Conservation (phyloP, 169 alveolate genomes). For the Plasmodium relictum region DNA sequence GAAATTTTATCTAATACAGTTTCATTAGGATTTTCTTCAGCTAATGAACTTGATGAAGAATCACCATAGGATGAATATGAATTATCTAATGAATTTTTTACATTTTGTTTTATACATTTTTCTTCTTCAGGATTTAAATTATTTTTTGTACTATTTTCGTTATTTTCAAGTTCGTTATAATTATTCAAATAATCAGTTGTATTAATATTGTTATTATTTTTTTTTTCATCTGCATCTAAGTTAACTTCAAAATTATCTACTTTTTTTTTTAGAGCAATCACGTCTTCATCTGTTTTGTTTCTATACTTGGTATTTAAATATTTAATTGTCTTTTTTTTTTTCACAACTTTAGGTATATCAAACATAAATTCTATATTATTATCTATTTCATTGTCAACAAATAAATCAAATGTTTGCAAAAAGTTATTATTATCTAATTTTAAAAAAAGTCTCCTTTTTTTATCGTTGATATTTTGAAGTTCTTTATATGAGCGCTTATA, state of each 20-base stretch:
- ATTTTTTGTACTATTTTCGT: background rate
- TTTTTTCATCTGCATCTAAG: background rate
- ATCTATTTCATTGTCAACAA: conserved; percentile 53
- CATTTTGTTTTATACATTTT: background rate
- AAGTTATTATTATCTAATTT: conserved; percentile 47
- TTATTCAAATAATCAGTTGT: background rate
- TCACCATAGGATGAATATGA: background rate
- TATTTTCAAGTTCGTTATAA: background rate
- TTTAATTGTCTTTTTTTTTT: conserved; percentile 40
- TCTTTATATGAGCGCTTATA: background rate
- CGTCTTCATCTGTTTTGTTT: background rate
- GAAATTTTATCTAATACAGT: conserved; percentile 45
- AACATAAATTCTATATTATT: conserved; percentile 37
- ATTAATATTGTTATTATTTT: background rate
- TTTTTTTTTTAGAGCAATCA: background rate
- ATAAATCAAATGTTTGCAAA: conserved; percentile 49
- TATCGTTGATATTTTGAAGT: conserved; percentile 10
- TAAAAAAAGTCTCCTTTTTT: conserved; percentile 50
- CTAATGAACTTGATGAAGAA: conserved; percentile 14
- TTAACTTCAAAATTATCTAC: background rate
- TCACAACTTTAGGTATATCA: conserved; percentile 51
- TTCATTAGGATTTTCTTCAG: conserved; percentile 21
- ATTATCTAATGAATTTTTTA: background rate
- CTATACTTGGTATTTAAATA: background rate
- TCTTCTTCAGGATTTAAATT: background rate